Percentiles rank a stretch among this genome's conserved stretches.
Conservation (phyloP, 371 early-diverging fungal species). For the Mortierella sp. region DNA sequence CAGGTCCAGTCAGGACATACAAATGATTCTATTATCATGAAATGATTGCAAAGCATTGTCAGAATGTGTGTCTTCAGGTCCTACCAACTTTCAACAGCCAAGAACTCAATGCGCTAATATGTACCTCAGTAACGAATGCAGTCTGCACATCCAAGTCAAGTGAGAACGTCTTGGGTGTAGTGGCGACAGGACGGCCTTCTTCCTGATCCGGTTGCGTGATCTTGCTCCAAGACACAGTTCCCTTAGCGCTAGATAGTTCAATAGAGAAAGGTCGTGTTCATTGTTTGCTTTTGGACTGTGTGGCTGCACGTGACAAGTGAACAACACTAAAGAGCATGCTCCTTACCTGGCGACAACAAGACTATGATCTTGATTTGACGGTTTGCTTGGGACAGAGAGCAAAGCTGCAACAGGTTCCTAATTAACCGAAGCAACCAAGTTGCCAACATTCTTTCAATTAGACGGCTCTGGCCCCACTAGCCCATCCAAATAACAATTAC, state of each 20-base stretch:
- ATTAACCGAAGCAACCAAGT: not conserved
- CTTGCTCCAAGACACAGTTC: not conserved
- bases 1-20: constrained; percentile 12
- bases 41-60: not conserved
- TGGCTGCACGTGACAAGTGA: not conserved
- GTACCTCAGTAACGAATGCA: not conserved
- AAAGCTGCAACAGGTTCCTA: constrained; percentile 22
- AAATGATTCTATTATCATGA: constrained; percentile 1
- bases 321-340: too few relatives aligned
- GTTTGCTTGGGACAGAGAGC: not conserved
- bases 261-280: not conserved
- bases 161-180: not conserved
- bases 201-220: not conserved
- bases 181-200: not conserved
- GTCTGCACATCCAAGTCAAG: not conserved
- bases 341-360: constrained; percentile 15
- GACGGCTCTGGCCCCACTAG: too few relatives aligned
- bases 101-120: not conserved
- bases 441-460: too few relatives aligned
- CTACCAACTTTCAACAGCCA: too few relatives aligned
- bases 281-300: not conserved
- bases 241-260: not conserved
- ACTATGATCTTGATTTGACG: not conserved
- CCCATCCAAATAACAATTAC: too few relatives aligned
- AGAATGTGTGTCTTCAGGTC: not conserved